These are phyloP conservation scores for Saccharomycopsis fodiens DNA, from an alignment of 805 yeast species.

Conservation along the genomic window DNA sequence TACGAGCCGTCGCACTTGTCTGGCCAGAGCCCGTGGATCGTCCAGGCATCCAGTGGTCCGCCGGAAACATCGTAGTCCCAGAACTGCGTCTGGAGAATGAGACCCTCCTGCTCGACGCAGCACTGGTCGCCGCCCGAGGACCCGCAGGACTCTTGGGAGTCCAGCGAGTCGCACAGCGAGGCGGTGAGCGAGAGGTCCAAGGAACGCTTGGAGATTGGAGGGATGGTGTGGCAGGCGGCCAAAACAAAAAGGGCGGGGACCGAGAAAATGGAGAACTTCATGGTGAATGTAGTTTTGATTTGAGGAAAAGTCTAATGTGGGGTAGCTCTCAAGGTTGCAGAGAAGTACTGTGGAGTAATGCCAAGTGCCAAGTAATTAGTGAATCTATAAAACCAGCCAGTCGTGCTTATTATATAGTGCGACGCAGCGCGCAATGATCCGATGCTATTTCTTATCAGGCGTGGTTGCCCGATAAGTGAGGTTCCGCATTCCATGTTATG, in stretches of 20 bases:
- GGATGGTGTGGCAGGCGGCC: conserved; percentile 11
- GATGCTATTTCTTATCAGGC: too few species aligned
- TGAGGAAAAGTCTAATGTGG: too few species aligned
- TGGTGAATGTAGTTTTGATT: neutral
- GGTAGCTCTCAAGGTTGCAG: too few species aligned
- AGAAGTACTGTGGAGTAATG: too few species aligned
- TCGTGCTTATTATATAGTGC: too few species aligned
- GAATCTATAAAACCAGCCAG: too few species aligned
- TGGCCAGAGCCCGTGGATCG: conserved; percentile 86
- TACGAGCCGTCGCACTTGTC: conserved; percentile 80
- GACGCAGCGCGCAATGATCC: too few species aligned
- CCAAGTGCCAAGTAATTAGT: too few species aligned
- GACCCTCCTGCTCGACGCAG: conserved; percentile 35
- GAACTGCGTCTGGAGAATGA: conserved; percentile 78
- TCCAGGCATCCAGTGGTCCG: conserved; percentile 64
- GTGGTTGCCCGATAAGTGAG: too few species aligned
- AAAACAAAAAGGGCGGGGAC: conserved; percentile 16
- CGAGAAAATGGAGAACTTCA: conserved; percentile 11
- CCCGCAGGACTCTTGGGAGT: conserved; percentile 11
- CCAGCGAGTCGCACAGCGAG: conserved; percentile 6
- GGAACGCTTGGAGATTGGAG: conserved; percentile 14
- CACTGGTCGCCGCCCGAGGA: conserved; percentile 2
- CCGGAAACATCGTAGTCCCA: conserved; percentile 81
- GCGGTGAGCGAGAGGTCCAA: conserved; percentile 12
- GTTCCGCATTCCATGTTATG: too few species aligned